Conservation (phyloP, 345 rosid species). For the Cardamine chenopodiifolia region DNA sequence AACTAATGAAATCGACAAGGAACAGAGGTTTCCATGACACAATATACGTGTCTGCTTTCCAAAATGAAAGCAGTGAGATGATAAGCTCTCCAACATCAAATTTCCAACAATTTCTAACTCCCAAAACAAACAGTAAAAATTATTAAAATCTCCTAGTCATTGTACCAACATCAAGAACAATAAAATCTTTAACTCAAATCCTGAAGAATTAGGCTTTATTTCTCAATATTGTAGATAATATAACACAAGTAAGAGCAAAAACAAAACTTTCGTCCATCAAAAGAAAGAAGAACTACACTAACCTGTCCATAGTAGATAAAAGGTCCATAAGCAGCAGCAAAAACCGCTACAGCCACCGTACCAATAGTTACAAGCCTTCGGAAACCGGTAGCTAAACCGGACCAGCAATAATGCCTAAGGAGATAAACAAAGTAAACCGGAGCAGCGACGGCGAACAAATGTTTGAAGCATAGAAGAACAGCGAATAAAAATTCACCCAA, state of each 20-base stretch:
- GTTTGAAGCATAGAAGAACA: constrained; percentile 81
- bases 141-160: not conserved
- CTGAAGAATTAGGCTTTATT: not conserved
- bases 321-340: constrained; percentile 76
- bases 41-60: not conserved
- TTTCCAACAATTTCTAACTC: not conserved
- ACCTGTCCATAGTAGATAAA: constrained; percentile 85
- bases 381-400: constrained; percentile 57
- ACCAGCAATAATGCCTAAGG: constrained; percentile 81
- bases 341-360: constrained; percentile 61
- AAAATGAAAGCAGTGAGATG: not conserved
- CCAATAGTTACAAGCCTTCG: constrained; percentile 60
- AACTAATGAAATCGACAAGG: not conserved
- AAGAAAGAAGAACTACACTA: constrained; percentile 4
- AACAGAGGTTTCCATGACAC: not conserved
- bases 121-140: not conserved
- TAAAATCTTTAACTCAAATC: not conserved
- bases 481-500: constrained; percentile 83
- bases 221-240: not conserved
- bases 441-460: constrained; percentile 92
- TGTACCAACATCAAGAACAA: not conserved
- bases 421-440: constrained; percentile 89
- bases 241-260: not conserved
- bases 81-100: not conserved
- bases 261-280: not conserved